Percentiles rank a stretch among this genome's conserved stretches.
Evolutionary conservation across 2,329 filamentous ascomycete genomes (phyloP).

Genomic region (Hypomyces rosellus): DNA sequence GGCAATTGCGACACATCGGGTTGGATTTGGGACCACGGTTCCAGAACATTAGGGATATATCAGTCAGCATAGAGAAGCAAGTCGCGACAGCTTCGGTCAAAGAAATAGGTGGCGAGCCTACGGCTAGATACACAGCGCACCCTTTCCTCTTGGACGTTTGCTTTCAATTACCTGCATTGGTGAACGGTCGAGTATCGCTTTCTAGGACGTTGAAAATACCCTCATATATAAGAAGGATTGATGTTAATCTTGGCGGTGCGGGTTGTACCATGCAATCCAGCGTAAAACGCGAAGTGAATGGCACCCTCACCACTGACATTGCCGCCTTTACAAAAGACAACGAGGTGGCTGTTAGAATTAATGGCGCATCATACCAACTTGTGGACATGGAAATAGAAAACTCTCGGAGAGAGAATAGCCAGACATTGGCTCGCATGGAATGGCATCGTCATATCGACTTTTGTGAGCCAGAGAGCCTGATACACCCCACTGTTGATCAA

Average conservation of each 20-base stretch:
- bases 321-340: too few species aligned
- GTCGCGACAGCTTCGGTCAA: neutral
- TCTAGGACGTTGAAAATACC: constrained; percentile 2
- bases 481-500: neutral
- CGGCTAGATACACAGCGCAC: constrained; percentile 4
- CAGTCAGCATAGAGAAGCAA: neutral
- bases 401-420: constrained; percentile 16
- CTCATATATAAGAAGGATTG: constrained; percentile 1
- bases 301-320: too few species aligned
- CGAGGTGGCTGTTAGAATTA: too few species aligned
- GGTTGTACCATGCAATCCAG: too few species aligned
- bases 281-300: too few species aligned
- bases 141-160: constrained; percentile 10
- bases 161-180: neutral
- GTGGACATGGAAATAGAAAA: neutral
- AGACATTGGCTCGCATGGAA: constrained; percentile 10
- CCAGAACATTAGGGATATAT: constrained; percentile 7
- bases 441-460: constrained; percentile 8
- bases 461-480: neutral
- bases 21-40: constrained; percentile 11
- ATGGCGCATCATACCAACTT: neutral
- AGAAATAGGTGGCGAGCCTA: neutral
- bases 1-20: constrained; percentile 2
- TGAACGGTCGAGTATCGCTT: neutral
- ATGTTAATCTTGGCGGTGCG: neutral